phyloP scores from a whole-genome alignment of 2,329 filamentous ascomycete genomes.

The Nemania abortiva region DNA sequence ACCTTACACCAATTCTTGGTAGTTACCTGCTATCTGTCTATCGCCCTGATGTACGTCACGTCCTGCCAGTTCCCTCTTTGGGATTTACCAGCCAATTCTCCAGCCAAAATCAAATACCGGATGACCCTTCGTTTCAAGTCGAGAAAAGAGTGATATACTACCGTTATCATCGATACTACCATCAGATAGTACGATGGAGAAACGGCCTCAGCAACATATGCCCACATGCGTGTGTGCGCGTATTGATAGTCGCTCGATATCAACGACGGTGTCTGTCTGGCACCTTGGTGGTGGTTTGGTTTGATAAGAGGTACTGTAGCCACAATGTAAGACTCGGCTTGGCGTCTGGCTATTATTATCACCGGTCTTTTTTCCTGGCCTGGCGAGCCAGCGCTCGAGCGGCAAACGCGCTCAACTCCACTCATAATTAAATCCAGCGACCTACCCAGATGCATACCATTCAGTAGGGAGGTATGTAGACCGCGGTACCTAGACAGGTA shows the following conservation, averaged over 20 bases:
- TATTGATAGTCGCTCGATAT: neutral
- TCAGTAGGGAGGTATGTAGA: neutral
- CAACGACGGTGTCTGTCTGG: neutral
- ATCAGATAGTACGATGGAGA: neutral
- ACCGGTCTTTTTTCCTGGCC: conserved; percentile 9
- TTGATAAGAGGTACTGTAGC: conserved; percentile 26
- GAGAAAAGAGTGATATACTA: neutral
- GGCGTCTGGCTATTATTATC: conserved; percentile 32
- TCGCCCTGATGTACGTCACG: neutral
- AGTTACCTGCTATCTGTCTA: neutral
- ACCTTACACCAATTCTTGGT: too few relatives aligned
- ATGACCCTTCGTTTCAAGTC: neutral
- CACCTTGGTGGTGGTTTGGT: neutral
- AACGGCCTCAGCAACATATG: neutral
- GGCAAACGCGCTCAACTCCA: conserved; percentile 35
- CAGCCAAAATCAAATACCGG: neutral
- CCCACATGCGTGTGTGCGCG: neutral
- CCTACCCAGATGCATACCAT: neutral
- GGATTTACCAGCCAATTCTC: neutral
- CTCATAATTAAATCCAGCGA: conserved; percentile 11
- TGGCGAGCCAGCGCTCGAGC: conserved; percentile 18
- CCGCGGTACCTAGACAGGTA: conserved; percentile 6
- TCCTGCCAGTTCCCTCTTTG: neutral
- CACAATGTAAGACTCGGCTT: conserved; percentile 14
- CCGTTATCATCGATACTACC: neutral